phyloP scores from a whole-genome alignment of 371 early-diverging fungal species.

The Mucor circinelloides region DNA sequence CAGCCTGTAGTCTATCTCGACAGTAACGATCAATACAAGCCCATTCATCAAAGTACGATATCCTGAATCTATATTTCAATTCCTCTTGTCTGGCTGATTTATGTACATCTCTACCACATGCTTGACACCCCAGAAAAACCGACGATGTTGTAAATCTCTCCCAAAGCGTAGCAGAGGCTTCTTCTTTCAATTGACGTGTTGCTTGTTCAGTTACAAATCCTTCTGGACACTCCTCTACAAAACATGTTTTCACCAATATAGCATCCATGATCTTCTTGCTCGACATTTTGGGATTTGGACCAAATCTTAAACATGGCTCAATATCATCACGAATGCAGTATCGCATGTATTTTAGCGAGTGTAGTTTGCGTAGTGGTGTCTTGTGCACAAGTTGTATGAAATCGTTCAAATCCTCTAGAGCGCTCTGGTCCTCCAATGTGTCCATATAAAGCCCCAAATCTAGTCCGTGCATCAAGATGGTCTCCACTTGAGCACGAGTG shows the following conservation, averaged over 20 bases:
- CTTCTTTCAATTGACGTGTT: constrained; percentile 24
- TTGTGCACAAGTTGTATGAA: constrained; percentile 63
- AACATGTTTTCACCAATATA: constrained; percentile 66
- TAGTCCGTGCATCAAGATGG: constrained; percentile 12
- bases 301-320: constrained; percentile 74
- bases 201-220: constrained; percentile 37
- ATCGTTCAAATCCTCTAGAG: constrained; percentile 76
- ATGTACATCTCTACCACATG: constrained; percentile 40
- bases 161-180: constrained; percentile 48
- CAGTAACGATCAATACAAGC: constrained; percentile 75
- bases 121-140: constrained; percentile 40
- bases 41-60: constrained; percentile 75
- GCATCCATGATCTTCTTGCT: constrained; percentile 71
- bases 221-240: constrained; percentile 63
- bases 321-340: constrained; percentile 74
- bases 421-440: constrained; percentile 50
- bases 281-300: constrained; percentile 65
- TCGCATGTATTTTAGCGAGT: constrained; percentile 74
- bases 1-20: constrained; percentile 76
- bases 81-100: constrained; percentile 31
- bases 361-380: constrained; percentile 67
- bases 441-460: constrained; percentile 14
- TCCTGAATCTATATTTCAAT: constrained; percentile 72
- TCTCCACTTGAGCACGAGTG: constrained; percentile 31
- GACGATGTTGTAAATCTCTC: constrained; percentile 51